Base-by-base conservation (phyloP, 1,139 yeast species). In the Magnusiomyces suaveolens region DNA sequence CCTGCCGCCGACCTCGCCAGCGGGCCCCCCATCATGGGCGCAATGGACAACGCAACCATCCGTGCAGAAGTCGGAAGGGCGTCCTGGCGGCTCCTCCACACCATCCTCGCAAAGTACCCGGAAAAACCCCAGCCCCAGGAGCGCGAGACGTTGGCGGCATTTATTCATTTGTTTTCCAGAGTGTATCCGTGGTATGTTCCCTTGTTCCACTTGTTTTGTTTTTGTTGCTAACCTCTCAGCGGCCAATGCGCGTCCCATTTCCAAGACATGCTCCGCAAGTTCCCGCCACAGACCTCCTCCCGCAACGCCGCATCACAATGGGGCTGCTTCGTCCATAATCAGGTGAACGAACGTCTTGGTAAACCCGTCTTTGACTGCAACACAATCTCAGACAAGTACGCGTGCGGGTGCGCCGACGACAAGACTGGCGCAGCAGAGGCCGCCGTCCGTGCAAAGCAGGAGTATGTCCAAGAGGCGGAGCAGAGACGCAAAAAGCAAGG, bases 321-420 rank as follows among this genome's bases (percentile, higher is more conserved):
- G 98, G 98, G 98, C 1, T 92, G 98, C 68, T 83, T 83, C 64
- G 77, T 92, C n/a, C 99, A 92, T 71, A 92, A 94, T 64, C 72
- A 77, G 59, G 97, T 90, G 39, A 92, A 92, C 68, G 81, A 80
- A 57, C 73, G 85, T 52, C 76, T 92, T 52, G 74, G 75, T 3
- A 89, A 92, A 63, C 80, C 78, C 0, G 74, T 75, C 21, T 92
- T 88, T 68, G 97, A 92, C 68, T 92, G 98, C 68, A 76, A 86
- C 1, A 82, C 79, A 12, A 84, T 92, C 54, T 74, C 87, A 57
- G 96, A 87, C 63, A 94, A 87, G 68, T 92, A 92, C 69, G 95
- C 89, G 64, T 92, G 98, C 74, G 98, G 98, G 0, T 92, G 98
- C 71, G 96, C 94, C 1, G 81, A 73, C 10, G 92, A 84, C 60